A percentile compares a stretch with the other conserved stretches of the same genome.
Evolutionary conservation across 768 basidiomycete genomes (phyloP).

Genomic region (Dacryopinax spathularia): DNA sequence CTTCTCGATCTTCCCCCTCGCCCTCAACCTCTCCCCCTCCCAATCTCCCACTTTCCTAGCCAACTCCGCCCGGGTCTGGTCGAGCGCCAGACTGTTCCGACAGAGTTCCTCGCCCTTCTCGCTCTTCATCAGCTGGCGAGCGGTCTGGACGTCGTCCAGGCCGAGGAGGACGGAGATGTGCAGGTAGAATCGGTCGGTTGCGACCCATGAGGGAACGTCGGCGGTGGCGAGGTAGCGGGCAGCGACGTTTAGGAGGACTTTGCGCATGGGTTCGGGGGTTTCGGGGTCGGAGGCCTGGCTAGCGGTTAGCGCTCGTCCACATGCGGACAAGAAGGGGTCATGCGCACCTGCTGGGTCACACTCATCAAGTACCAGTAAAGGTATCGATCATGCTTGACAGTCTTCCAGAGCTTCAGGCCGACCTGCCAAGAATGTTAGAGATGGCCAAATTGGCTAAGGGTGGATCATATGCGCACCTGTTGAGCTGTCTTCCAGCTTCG

Average conservation of each 20-base stretch:
- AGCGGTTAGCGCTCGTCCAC: slow-evolving; percentile 3
- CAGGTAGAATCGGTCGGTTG: slow-evolving; percentile 63
- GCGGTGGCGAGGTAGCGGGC: slow-evolving; percentile 56
- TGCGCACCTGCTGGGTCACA: slow-evolving; percentile 45
- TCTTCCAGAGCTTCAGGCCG: slow-evolving; percentile 67
- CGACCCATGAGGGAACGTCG: slow-evolving; percentile 42
- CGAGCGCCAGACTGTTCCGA: slow-evolving; percentile 53
- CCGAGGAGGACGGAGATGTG: slow-evolving; percentile 51
- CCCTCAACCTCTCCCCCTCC: slow-evolving; percentile 48
- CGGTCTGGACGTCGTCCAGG: slow-evolving; percentile 53
- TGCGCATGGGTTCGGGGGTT: slow-evolving; percentile 48
- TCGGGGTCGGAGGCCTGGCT: slow-evolving; percentile 53
- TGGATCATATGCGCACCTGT: slow-evolving; percentile 35
- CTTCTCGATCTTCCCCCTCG: slow-evolving; percentile 20
- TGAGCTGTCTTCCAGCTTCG: slow-evolving; percentile 78
- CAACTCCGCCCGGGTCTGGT: slow-evolving; percentile 61
- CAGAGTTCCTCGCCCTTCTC: slow-evolving; percentile 57
- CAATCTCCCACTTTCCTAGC: slow-evolving; percentile 34
- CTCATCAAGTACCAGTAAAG: slow-evolving; percentile 74
- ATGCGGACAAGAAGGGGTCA: not conserved
- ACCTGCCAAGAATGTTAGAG: slow-evolving; percentile 31
- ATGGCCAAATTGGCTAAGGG: not conserved
- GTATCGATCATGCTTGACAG: slow-evolving; percentile 68
- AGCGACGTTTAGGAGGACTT: slow-evolving; percentile 60
- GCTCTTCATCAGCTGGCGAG: slow-evolving; percentile 49